Conservation (phyloP, 768 basidiomycete genomes). For the Phanerochaete sordida region DNA sequence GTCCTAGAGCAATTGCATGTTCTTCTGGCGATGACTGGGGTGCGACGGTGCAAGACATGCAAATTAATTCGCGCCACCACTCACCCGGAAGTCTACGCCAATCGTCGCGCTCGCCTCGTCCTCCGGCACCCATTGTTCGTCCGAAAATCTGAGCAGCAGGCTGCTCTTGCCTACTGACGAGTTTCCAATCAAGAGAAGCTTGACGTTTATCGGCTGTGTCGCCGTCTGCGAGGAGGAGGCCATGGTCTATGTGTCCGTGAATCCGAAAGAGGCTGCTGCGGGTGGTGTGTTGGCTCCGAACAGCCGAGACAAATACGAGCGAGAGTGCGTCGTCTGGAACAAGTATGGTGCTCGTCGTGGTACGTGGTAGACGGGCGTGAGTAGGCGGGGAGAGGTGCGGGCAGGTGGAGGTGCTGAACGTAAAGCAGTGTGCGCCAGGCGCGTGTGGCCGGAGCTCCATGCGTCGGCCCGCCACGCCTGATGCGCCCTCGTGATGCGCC, state of each 20-base stretch:
- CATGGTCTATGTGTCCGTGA: conserved; percentile 3
- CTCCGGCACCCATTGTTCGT: conserved; percentile 91
- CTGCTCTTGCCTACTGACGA: conserved; percentile 93
- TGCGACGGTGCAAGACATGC: not conserved
- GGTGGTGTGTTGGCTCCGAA: not conserved
- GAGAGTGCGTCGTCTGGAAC: not conserved
- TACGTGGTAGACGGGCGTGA: not conserved
- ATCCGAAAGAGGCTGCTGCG: not conserved
- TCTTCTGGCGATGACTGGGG: too few relatives aligned
- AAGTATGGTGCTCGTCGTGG: not conserved
- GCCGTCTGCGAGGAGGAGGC: conserved; percentile 10
- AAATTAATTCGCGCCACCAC: too few relatives aligned
- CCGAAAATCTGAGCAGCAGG: conserved; percentile 89
- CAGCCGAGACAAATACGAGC: not conserved
- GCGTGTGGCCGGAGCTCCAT: not conserved
- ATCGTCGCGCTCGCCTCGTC: conserved; percentile 87
- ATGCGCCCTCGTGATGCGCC: not conserved
- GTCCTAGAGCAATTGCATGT: too few relatives aligned
- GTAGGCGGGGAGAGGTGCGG: not conserved
- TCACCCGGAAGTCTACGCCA: conserved; percentile 80
- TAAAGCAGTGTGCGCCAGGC: not conserved
- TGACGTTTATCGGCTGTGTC: conserved; percentile 58
- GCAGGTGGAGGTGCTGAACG: not conserved
- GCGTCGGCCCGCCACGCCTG: not conserved
- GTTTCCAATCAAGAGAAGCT: conserved; percentile 82